Base-by-base conservation (phyloP, 768 basidiomycete species). In the Hydnum rufescens region DNA sequence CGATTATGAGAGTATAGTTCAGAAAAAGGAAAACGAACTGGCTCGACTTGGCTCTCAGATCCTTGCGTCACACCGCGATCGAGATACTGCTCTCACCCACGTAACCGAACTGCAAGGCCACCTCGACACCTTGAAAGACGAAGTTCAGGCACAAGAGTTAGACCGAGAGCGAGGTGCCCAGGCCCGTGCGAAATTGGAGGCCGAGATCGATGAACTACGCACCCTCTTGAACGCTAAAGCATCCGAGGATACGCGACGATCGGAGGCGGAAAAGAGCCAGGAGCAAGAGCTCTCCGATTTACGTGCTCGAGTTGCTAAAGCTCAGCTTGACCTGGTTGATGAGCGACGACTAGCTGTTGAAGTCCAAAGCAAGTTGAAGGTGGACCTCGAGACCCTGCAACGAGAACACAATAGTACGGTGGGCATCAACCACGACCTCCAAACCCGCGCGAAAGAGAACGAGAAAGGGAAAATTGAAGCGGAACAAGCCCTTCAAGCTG, bases 171-270 rank as follows among this genome's bases (percentile, higher is more conserved):
- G 72, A 32, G 64, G 67, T 1, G 61, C 66, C 5, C 58, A 58
- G 3, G 66, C 71, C 2, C 76, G 75, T 26, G 67, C 67, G 26
- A 82, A 79, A 59, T 68, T 93, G 2, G 78, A 86, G 59, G 74
- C 71, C 36, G 92, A 95, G 64, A 68, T 95, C 6, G 90, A 93
- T 59, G 82, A 86, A 55, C 70, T 97, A 4, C 80, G 90, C 4
- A 68, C 74, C n/a, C 67, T 84, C 13, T 75, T 95, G 68, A 78
- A 80, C 44, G 82, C 84, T 1, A 95, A 89, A 64, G 74, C 80
- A 0, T 80, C 78, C 25, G 90, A 96, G 63, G 90, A 89, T 60
- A 81, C 76, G 5, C 79, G 80, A 29, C 75, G 85, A 18, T 74
- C 72, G 31, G 85, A 95, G 61, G 87, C 78, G 0, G 86, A 89